Evolutionary conservation across 768 basidiomycete genomes (phyloP).

Genomic region (Grammothele lineata): DNA sequence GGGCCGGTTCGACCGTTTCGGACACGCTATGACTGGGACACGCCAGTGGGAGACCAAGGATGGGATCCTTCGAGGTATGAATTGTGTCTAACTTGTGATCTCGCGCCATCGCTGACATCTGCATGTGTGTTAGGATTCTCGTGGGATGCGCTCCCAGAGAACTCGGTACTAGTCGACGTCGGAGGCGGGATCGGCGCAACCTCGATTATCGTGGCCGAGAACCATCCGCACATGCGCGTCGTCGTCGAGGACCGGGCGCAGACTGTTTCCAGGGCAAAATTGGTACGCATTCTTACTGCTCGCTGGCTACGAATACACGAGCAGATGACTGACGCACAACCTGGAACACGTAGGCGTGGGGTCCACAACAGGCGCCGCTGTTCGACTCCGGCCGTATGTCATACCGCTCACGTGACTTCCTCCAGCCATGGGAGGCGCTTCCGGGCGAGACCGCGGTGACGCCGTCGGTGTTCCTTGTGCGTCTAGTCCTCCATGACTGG

Average conservation of each 20-base stretch:
- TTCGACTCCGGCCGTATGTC: conserved; percentile 16
- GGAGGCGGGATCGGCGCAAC: conserved; percentile 16
- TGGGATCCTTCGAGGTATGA: conserved; percentile 15
- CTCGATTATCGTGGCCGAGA: conserved; percentile 13
- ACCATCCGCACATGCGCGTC: conserved; percentile 11
- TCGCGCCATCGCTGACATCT: too few species aligned
- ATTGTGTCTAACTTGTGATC: too few species aligned
- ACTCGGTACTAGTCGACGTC: conserved; percentile 14
- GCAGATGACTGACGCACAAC: neutral
- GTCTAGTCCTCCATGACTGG: conserved; percentile 13
- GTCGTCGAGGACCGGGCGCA: conserved; percentile 16
- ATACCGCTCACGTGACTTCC: conserved; percentile 9
- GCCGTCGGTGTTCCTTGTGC: conserved; percentile 13
- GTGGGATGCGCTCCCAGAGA: conserved; percentile 12
- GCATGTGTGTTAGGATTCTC: conserved; percentile 19
- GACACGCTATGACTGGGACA: conserved; percentile 72
- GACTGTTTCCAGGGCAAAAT: conserved; percentile 33
- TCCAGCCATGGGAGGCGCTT: conserved; percentile 18
- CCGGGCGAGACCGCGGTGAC: conserved; percentile 29
- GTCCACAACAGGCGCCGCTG: conserved; percentile 1
- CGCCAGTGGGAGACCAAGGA: conserved; percentile 71
- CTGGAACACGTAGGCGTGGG: conserved; percentile 18
- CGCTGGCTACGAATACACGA: too few species aligned
- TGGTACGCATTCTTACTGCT: neutral
- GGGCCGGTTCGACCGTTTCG: conserved; percentile 57